Percentiles rank a stretch among this genome's conserved stretches.
phyloP scores from a whole-genome alignment of 768 basidiomycete species.

The Postia placenta region DNA sequence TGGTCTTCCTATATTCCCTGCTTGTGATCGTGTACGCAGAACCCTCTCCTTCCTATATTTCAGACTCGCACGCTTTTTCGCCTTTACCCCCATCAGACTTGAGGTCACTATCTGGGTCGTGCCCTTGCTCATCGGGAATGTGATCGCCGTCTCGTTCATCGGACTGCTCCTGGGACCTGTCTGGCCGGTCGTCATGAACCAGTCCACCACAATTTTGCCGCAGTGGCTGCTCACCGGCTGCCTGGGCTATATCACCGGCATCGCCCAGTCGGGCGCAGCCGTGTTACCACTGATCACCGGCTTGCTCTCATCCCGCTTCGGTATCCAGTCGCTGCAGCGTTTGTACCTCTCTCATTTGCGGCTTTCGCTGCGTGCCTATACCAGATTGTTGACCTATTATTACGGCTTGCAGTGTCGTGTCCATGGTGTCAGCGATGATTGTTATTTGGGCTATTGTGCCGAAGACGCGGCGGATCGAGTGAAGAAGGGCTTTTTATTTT shows the following conservation, averaged over 20 bases:
- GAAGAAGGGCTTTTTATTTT: no score
- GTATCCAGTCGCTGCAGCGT: constrained; percentile 42
- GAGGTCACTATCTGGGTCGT: constrained; percentile 56
- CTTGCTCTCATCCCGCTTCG: constrained; percentile 32
- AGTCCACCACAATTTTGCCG: constrained; percentile 37
- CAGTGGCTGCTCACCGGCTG: constrained; percentile 33
- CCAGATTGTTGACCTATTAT: not conserved
- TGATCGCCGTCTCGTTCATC: constrained; percentile 46
- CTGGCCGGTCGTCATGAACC: constrained; percentile 38
- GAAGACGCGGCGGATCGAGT: constrained; percentile 14
- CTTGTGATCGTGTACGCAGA: constrained; percentile 30
- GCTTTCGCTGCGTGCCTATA: constrained; percentile 43
- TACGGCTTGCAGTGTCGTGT: constrained; percentile 52
- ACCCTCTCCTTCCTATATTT: no score
- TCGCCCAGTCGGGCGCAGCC: constrained; percentile 46
- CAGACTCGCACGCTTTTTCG: not conserved
- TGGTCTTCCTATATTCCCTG: constrained; percentile 30
- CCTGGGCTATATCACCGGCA: constrained; percentile 48
- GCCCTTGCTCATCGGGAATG: constrained; percentile 45
- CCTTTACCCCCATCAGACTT: constrained; percentile 31
- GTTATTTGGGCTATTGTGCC: constrained; percentile 53
- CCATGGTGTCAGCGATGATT: constrained; percentile 56
- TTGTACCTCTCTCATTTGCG: no score
- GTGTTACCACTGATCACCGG: constrained; percentile 49
- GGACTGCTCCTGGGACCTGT: constrained; percentile 49